Percentiles rank a stretch among this genome's conserved stretches.
Evolutionary conservation across 78 protist species (phyloP).

Genomic region (Paulinella micropora): DNA sequence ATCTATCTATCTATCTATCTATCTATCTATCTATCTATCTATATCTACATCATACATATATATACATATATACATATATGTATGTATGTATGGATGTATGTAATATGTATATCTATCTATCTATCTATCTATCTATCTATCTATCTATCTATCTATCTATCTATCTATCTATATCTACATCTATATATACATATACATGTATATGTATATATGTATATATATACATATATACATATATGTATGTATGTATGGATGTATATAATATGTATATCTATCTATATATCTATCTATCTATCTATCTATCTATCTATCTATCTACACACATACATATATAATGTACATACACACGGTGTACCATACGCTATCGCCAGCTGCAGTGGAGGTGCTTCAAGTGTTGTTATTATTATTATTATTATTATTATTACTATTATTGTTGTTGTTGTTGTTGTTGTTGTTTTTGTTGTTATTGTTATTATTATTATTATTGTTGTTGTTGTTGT

Average conservation of each 20-base stretch:
- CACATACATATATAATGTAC: background rate
- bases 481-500: too few relatives aligned
- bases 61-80: background rate
- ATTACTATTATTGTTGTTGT: background rate
- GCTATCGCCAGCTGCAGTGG: background rate
- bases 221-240: background rate
- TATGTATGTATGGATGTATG: background rate
- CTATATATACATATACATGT: background rate
- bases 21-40: background rate
- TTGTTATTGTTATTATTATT: too few relatives aligned
- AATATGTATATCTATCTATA: background rate
- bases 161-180: background rate
- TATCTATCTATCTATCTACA: background rate
- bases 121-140: background rate
- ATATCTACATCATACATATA: background rate
- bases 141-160: background rate
- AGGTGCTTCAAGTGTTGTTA: background rate
- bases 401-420: constrained; percentile 9
- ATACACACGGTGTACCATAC: background rate
- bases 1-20: background rate
- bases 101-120: background rate
- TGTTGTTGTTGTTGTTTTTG: too few relatives aligned
- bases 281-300: background rate
- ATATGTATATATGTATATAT: background rate
- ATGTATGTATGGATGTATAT: background rate